Evolutionary conservation across 768 basidiomycete genomes (phyloP).

Genomic region (Amanita fuliginea): DNA sequence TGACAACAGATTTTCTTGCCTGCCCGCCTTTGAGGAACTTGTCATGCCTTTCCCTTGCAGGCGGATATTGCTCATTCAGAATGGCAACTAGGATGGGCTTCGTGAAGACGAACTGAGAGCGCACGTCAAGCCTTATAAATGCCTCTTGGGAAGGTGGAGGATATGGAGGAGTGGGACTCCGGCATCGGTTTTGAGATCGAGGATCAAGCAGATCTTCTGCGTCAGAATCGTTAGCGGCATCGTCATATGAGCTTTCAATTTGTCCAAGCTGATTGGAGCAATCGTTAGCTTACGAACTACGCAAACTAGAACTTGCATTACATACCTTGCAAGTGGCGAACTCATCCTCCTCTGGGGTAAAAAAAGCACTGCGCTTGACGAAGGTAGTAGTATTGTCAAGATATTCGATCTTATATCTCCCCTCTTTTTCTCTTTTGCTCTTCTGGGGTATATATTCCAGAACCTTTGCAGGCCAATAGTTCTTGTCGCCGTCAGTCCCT

Average conservation of each 20-base stretch:
- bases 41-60: conserved; percentile 37
- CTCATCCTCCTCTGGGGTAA: conserved; percentile 41
- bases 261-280: conserved; percentile 35
- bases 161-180: conserved; percentile 29
- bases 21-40: conserved; percentile 50
- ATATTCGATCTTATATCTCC: conserved; percentile 46
- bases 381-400: conserved; percentile 36
- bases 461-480: conserved; percentile 63
- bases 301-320: neutral
- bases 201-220: conserved; percentile 14
- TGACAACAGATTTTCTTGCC: conserved; percentile 27
- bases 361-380: conserved; percentile 45
- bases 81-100: conserved; percentile 55
- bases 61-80: conserved; percentile 42
- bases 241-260: conserved; percentile 36
- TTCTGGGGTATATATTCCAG: conserved; percentile 37
- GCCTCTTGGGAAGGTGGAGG: conserved; percentile 28
- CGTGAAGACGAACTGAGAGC: conserved; percentile 52
- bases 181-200: conserved; percentile 12
- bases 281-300: neutral
- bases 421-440: conserved; percentile 20
- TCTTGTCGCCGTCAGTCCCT: conserved; percentile 20
- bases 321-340: conserved; percentile 52
- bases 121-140: conserved; percentile 41
- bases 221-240: conserved; percentile 28